Conservation (phyloP, 1,139 yeast species). For the Yamadazyma mexicana region DNA sequence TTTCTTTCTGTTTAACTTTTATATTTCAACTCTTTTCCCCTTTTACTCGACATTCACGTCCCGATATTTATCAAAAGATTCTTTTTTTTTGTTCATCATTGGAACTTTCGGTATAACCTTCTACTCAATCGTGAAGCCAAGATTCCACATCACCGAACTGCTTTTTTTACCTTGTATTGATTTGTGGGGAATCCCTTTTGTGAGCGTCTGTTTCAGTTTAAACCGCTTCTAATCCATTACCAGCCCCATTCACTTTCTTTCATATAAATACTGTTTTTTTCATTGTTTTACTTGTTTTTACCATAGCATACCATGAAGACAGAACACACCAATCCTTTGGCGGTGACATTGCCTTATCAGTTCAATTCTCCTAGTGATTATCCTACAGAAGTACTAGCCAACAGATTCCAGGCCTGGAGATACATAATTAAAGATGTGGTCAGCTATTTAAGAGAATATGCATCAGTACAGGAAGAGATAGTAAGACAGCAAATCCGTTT, state of each 20-base stretch:
- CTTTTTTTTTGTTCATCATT: too few relatives aligned
- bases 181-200: too few relatives aligned
- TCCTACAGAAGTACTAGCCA: constrained; percentile 86
- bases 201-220: too few relatives aligned
- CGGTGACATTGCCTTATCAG: constrained; percentile 38
- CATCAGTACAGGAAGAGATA: constrained; percentile 83
- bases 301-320: constrained; percentile 9
- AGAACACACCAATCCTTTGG: constrained; percentile 37
- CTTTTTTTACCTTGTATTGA: too few relatives aligned
- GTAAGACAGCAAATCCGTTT: constrained; percentile 80
- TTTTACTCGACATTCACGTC: too few relatives aligned
- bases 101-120: too few relatives aligned
- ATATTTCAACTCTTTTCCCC: too few relatives aligned
- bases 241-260: neutral
- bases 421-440: constrained; percentile 72
- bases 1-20: neutral
- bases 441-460: constrained; percentile 74
- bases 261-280: neutral
- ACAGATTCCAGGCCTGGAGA: constrained; percentile 86
- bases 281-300: neutral
- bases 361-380: constrained; percentile 34
- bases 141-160: too few relatives aligned
- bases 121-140: too few relatives aligned
- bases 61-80: too few relatives aligned
- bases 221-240: neutral